Evolutionary conservation across 2,329 filamentous ascomycete species (phyloP).

Genomic region (Didymella lethalis): DNA sequence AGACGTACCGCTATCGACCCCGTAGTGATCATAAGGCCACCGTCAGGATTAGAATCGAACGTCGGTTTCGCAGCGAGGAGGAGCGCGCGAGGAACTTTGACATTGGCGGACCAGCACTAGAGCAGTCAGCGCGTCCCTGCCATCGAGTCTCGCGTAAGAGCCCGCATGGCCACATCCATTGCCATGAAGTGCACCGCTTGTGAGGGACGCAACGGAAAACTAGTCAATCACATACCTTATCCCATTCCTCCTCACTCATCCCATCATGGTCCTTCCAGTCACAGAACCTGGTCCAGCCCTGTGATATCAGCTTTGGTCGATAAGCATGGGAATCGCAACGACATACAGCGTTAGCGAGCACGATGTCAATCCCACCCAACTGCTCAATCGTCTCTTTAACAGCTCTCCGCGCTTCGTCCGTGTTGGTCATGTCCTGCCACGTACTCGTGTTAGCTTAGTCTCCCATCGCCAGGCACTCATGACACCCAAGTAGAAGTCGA

Average conservation of each 20-base stretch:
- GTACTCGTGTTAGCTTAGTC: no score
- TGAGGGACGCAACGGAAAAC: not conserved
- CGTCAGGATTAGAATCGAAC: slow-evolving; percentile 68
- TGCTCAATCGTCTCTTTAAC: slow-evolving; percentile 66
- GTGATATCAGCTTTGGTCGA: not conserved
- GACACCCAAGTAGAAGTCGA: no score
- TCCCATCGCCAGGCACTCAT: no score
- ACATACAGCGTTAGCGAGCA: slow-evolving; percentile 75
- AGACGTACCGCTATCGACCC: slow-evolving; percentile 65
- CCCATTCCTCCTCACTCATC: slow-evolving; percentile 68
- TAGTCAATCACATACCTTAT: slow-evolving; percentile 56
- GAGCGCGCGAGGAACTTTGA: slow-evolving; percentile 59
- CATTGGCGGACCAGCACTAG: slow-evolving; percentile 69
- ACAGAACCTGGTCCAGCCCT: slow-evolving; percentile 70
- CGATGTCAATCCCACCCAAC: slow-evolving; percentile 76
- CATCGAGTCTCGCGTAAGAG: not conserved
- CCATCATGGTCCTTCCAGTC: slow-evolving; percentile 66
- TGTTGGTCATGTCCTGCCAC: slow-evolving; percentile 64
- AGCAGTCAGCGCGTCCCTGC: not conserved
- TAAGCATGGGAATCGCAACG: no score
- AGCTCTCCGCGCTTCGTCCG: slow-evolving; percentile 65
- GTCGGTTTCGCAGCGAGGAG: slow-evolving; percentile 65
- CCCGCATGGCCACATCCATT: not conserved
- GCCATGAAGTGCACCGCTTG: no score
- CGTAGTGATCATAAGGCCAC: slow-evolving; percentile 70